Conservation (phyloP, 495 filamentous ascomycete genomes). For the Neurospora sp. region DNA sequence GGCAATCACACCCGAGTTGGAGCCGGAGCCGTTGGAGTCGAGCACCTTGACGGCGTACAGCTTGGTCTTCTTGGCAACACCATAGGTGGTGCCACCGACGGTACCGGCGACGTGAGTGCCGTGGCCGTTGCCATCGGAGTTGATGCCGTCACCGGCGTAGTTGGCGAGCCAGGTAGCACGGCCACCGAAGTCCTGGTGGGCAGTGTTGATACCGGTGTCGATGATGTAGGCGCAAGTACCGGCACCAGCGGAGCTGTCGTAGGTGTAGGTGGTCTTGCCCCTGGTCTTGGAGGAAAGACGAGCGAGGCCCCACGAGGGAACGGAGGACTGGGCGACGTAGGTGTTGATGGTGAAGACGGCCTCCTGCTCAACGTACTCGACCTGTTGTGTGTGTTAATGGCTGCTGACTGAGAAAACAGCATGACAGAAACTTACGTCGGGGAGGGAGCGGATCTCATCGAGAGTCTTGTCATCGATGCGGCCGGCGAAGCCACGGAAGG, state of each 20-base stretch:
- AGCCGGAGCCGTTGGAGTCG: conserved; percentile 37
- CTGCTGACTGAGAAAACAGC: too few species aligned
- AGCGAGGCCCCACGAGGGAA: conserved; percentile 49
- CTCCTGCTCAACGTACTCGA: conserved; percentile 46
- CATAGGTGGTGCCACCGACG: conserved; percentile 38
- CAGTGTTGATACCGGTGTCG: conserved; percentile 48
- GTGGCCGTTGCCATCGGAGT: conserved; percentile 43
- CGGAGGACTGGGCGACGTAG: conserved; percentile 38
- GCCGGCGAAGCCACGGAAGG: conserved; percentile 38
- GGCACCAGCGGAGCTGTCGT: conserved; percentile 46
- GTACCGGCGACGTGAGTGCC: conserved; percentile 43
- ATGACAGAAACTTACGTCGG: conserved; percentile 19
- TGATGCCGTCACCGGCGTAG: conserved; percentile 28
- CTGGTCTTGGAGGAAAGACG: conserved; percentile 44
- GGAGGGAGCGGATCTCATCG: conserved; percentile 31
- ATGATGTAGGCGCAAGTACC: conserved; percentile 53
- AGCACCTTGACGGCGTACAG: conserved; percentile 44
- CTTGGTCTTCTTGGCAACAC: conserved; percentile 38
- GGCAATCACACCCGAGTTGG: conserved; percentile 36
- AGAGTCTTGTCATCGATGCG: conserved; percentile 26
- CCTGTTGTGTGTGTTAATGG: conserved; percentile 14
- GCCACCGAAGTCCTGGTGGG: conserved; percentile 29
- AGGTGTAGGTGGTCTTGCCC: conserved; percentile 46
- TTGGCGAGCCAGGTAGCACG: conserved; percentile 35
- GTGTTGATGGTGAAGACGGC: conserved; percentile 36